Evolutionary conservation across 257 asterid species (phyloP).

Genomic region (Avicennia marina): DNA sequence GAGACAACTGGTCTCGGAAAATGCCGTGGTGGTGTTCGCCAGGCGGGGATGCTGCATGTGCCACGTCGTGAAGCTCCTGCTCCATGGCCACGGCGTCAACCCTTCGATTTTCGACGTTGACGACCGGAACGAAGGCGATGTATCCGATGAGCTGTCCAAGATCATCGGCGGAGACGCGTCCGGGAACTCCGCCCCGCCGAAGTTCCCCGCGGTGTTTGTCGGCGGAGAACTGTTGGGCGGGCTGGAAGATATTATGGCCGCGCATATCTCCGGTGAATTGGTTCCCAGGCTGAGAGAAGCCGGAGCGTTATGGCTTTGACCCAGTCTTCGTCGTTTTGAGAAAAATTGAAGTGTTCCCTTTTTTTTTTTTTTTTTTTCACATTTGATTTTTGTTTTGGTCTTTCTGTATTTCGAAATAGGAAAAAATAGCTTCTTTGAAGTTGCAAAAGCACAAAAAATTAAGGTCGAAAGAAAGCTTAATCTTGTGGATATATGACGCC

Average conservation of each 20-base stretch:
- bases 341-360: too few species aligned
- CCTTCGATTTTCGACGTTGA: constrained; percentile 51
- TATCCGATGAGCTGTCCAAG: constrained; percentile 21
- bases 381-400: too few species aligned
- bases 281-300: constrained; percentile 63
- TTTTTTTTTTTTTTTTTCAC: too few species aligned
- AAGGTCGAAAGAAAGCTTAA: too few species aligned
- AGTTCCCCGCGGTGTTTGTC: constrained; percentile 64
- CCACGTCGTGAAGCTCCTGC: constrained; percentile 57
- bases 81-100: constrained; percentile 65
- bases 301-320: constrained; percentile 72
- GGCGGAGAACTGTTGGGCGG: constrained; percentile 75
- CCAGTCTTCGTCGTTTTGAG: too few species aligned
- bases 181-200: constrained; percentile 6
- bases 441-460: too few species aligned
- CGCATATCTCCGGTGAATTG: constrained; percentile 73
- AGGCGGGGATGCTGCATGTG: constrained; percentile 84
- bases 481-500: too few species aligned
- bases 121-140: constrained; percentile 35
- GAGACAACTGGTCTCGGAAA: constrained; percentile 43
- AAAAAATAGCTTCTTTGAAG: too few species aligned
- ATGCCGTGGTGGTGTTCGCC: constrained; percentile 69
- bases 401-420: too few species aligned
- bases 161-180: constrained; percentile 1
- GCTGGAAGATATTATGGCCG: constrained; percentile 50